Evolutionary conservation across 768 basidiomycete genomes (phyloP).

Genomic region (Collybiopsis luxurians): DNA sequence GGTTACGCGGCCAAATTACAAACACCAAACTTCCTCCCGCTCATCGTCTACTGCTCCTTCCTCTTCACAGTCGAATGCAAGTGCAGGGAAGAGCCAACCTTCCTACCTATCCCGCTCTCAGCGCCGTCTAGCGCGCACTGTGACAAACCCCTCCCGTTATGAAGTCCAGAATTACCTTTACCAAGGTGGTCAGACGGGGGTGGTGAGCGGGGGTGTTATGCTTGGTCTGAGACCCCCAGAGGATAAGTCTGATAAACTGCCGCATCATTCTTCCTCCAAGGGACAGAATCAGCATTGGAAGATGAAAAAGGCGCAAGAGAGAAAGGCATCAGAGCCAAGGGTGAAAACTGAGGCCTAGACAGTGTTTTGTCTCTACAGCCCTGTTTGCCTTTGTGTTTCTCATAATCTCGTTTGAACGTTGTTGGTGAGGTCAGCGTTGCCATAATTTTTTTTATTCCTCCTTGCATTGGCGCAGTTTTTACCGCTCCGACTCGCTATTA

Average conservation of each 20-base stretch:
- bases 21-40: neutral
- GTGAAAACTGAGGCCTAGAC: too few species aligned
- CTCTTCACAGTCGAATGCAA: neutral
- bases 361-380: too few species aligned
- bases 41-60: neutral
- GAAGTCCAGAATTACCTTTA: conserved; percentile 12
- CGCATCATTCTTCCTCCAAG: too few species aligned
- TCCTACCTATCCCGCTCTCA: conserved; percentile 4
- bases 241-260: neutral
- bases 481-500: too few species aligned
- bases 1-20: too few species aligned
- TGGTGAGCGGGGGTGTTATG: conserved; percentile 16
- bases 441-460: too few species aligned
- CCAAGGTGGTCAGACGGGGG: conserved; percentile 10
- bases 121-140: neutral
- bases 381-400: too few species aligned
- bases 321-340: too few species aligned
- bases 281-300: neutral
- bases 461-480: too few species aligned
- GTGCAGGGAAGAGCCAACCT: neutral
- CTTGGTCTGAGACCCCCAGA: conserved; percentile 4
- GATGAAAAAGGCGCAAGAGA: neutral
- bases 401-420: too few species aligned
- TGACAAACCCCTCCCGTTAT: conserved; percentile 1
- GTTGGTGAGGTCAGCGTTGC: too few species aligned